Conservation (phyloP, 1,284 basidiomycete genomes). For the Puccinia brachypodii region DNA sequence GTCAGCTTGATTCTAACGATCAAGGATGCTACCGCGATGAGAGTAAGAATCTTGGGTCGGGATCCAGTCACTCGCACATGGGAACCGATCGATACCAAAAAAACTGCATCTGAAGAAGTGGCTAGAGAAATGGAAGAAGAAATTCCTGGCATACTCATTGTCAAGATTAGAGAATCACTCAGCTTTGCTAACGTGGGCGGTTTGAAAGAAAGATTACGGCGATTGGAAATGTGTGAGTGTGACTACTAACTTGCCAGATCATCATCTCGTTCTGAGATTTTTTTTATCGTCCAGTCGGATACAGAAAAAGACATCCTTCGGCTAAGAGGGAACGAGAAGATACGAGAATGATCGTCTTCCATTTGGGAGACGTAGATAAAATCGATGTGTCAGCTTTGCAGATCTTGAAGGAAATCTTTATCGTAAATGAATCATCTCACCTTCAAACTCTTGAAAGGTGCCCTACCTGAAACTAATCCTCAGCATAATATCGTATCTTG, state of each 20-base stretch:
- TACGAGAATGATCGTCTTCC: slow-evolving; percentile 36
- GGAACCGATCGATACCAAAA: slow-evolving; percentile 65
- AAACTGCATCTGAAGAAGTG: slow-evolving; percentile 64
- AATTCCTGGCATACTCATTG: slow-evolving; percentile 71
- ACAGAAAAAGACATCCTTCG: slow-evolving; percentile 42
- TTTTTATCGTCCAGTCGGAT: slow-evolving; percentile 23
- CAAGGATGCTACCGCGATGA: slow-evolving; percentile 44
- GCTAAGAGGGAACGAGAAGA: slow-evolving; percentile 38
- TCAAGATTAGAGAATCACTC: slow-evolving; percentile 75
- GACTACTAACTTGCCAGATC: background rate
- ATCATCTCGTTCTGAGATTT: background rate
- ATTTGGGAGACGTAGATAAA: slow-evolving; percentile 45
- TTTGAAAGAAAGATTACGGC: slow-evolving; percentile 43
- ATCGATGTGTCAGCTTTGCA: slow-evolving; percentile 45
- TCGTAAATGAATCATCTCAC: too few species aligned
- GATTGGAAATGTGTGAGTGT: slow-evolving; percentile 44
- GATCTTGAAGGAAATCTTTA: slow-evolving; percentile 43
- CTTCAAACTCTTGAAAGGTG: too few species aligned
- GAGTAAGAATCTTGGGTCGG: slow-evolving; percentile 62
- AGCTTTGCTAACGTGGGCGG: slow-evolving; percentile 64
- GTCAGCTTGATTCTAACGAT: slow-evolving; percentile 39
- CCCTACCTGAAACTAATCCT: too few species aligned
- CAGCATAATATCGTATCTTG: too few species aligned
- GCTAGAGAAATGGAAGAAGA: slow-evolving; percentile 73
- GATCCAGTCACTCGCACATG: slow-evolving; percentile 77